Conservation (phyloP, 2,329 filamentous ascomycete genomes). For the Fusarium sp. region DNA sequence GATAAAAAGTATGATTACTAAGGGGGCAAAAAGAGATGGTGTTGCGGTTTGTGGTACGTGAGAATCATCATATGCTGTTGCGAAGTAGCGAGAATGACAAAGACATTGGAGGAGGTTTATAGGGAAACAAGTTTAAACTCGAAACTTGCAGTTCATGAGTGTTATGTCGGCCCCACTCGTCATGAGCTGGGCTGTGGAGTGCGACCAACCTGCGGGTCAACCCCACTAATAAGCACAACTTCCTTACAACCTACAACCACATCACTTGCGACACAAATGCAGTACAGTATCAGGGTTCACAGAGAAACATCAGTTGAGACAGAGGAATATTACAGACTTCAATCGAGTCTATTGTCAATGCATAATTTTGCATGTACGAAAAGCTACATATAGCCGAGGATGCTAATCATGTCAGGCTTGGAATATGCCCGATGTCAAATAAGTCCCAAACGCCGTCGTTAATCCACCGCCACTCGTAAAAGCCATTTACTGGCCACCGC, state of each 20-base stretch:
- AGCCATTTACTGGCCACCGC: slow-evolving; percentile 69
- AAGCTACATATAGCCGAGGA: slow-evolving; percentile 41
- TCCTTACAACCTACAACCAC: slow-evolving; percentile 14
- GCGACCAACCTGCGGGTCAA: slow-evolving; percentile 18
- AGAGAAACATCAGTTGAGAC: not conserved
- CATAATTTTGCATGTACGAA: slow-evolving; percentile 15
- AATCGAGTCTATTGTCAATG: slow-evolving; percentile 41
- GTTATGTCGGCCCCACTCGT: slow-evolving; percentile 29
- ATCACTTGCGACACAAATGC: not conserved
- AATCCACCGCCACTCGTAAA: slow-evolving; percentile 55
- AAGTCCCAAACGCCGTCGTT: slow-evolving; percentile 64
- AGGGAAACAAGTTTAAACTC: slow-evolving; percentile 10
- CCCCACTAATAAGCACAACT: slow-evolving; percentile 12
- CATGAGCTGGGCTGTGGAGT: slow-evolving; percentile 21
- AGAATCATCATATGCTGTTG: slow-evolving; percentile 35
- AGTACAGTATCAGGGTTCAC: not conserved
- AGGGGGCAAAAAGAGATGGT: slow-evolving; percentile 41
- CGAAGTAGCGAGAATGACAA: not conserved
- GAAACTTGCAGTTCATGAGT: slow-evolving; percentile 25
- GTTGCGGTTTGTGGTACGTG: slow-evolving; percentile 2
- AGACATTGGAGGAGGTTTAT: slow-evolving; percentile 10
- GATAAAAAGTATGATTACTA: slow-evolving; percentile 17
- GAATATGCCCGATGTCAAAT: slow-evolving; percentile 35
- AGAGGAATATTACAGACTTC: slow-evolving; percentile 28
- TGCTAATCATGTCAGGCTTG: slow-evolving; percentile 35